Base-by-base conservation (phyloP, 192 early-diverging fungal genomes). In the Anaeromyces robustus region DNA sequence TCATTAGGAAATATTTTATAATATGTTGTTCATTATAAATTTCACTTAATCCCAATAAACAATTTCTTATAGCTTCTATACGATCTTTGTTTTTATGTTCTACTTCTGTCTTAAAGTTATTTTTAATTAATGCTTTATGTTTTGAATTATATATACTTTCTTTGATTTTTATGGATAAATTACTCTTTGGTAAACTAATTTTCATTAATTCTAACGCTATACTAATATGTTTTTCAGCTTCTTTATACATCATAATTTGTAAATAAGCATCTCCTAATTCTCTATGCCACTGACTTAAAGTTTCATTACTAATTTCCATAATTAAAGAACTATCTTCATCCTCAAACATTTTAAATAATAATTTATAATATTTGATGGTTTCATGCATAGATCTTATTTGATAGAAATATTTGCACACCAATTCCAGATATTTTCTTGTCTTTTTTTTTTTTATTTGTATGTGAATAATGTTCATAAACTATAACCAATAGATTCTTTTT, bases 231-330 rank as follows among this genome's bases (percentile, higher is more conserved):
- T 68, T 68, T 68, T 68, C 52, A 9, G 52, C 52, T n/a, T 68
- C 52, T n/a, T 68, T 68, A 68, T 68, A 68, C 52, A 68, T 68
- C 52, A 68, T 68, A 5, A 68, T 68, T n/a, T 68, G 52, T 26
- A 89, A 81, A 37, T 85, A 84, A 28, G 88, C 86, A 22, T 89
- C 84, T 22, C 88, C 88, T n/a, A 89, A 81, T 78, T 89, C 87
- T 77, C 87, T 78, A 78, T 89, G 78, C 88, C 88, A 89, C n/a
- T 68, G 52, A 68, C 52, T 68, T 68, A 19, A 41, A 81, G 6
- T 87, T 81, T 29, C 81, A 29, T 31, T 82, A 79, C 30, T 78
- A 31, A 29, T 78, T 83, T 29, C 81, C 68, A 68, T 68, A 68
- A 68, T 68, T n/a, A 68, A n/a, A 26, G 52, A n/a, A 30, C 41